These are phyloP conservation scores for Hanseniaspora lindneri DNA, from an alignment of 805 yeast genomes.

Conservation along the genomic window DNA sequence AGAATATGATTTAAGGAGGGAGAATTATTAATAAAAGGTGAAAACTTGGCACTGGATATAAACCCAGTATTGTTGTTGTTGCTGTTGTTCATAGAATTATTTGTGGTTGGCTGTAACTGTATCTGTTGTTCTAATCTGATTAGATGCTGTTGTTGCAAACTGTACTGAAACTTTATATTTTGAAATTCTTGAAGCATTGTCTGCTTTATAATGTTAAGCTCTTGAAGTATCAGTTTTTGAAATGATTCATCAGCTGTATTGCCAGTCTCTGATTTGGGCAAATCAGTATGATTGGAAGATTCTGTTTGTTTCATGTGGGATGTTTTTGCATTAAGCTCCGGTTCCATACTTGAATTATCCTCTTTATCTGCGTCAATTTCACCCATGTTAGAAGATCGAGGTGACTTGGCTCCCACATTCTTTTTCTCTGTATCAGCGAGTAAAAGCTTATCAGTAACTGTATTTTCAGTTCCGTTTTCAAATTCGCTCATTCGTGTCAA, in stretches of 20 bases:
- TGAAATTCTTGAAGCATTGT: conserved; percentile 12
- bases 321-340: too few relatives aligned
- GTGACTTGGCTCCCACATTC: background rate
- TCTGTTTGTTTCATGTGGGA: too few relatives aligned
- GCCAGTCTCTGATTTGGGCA: too few relatives aligned
- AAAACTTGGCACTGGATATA: background rate
- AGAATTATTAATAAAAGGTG: conserved; percentile 12
- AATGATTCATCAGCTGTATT: background rate
- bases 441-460: background rate
- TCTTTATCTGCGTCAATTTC: too few relatives aligned
- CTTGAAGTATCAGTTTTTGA: conserved; percentile 3
- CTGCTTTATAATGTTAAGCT: background rate
- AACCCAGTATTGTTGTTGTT: background rate
- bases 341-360: too few relatives aligned
- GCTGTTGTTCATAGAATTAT: background rate
- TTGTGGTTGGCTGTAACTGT: background rate
- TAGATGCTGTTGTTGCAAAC: conserved; percentile 15
- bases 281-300: too few relatives aligned
- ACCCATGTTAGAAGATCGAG: too few relatives aligned
- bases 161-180: conserved; percentile 14
- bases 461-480: background rate
- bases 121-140: conserved; percentile 14
- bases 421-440: background rate
- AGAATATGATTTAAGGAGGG: conserved; percentile 10
- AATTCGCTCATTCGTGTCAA: background rate